Evolutionary conservation across 805 yeast genomes (phyloP).

Genomic region (Kodamaea laetipori): DNA sequence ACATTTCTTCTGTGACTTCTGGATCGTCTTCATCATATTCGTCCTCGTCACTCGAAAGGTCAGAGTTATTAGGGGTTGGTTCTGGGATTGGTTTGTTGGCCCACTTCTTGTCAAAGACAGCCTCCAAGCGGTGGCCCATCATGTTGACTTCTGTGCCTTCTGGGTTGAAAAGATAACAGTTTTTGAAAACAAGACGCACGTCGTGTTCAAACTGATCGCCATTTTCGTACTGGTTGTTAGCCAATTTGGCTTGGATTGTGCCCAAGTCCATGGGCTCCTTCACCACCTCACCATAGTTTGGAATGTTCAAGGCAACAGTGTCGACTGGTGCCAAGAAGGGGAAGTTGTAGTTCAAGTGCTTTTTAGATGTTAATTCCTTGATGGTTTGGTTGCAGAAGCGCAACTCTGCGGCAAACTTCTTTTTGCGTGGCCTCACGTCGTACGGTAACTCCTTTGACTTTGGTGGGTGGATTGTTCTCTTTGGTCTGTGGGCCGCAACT

Average conservation of each 20-base stretch:
- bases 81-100: constrained; percentile 59
- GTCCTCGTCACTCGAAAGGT: constrained; percentile 29
- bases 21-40: constrained; percentile 56
- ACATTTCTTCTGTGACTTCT: constrained; percentile 53
- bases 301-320: constrained; percentile 90
- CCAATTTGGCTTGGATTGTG: constrained; percentile 76
- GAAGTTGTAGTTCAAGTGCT: constrained; percentile 79
- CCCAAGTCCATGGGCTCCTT: constrained; percentile 95
- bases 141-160: constrained; percentile 94
- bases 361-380: constrained; percentile 80
- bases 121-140: constrained; percentile 93
- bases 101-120: constrained; percentile 86
- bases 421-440: constrained; percentile 86
- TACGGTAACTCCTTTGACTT: constrained; percentile 91
- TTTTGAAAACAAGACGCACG: constrained; percentile 77
- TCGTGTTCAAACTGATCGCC: constrained; percentile 88
- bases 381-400: constrained; percentile 80
- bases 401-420: constrained; percentile 87
- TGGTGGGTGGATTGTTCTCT: constrained; percentile 96
- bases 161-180: constrained; percentile 92
- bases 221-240: constrained; percentile 83
- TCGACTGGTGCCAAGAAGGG: constrained; percentile 95
- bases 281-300: constrained; percentile 82
- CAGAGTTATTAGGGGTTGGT: constrained; percentile 67
- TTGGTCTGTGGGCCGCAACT: constrained; percentile 81